Conservation (phyloP, 2,329 filamentous ascomycete species). For the Verruconis gallopava region DNA sequence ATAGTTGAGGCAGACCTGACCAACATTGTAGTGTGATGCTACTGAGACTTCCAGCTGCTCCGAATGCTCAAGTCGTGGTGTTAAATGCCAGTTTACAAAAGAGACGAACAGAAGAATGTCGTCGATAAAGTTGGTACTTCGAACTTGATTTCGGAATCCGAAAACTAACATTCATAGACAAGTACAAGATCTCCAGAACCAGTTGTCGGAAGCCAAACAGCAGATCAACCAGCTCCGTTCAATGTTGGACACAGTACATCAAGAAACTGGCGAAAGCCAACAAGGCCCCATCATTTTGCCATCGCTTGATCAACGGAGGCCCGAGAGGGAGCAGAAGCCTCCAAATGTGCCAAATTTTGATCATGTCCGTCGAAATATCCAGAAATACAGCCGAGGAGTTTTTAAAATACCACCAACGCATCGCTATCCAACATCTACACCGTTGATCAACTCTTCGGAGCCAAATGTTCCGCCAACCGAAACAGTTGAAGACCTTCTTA, state of each 20-base stretch:
- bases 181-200: slow-evolving; percentile 91
- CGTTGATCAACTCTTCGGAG: slow-evolving; percentile 31
- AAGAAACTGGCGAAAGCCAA: slow-evolving; percentile 16
- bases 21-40: slow-evolving; percentile 62
- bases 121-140: slow-evolving; percentile 64
- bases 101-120: slow-evolving; percentile 98
- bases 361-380: slow-evolving; percentile 58
- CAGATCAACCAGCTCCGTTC: slow-evolving; percentile 65
- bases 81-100: slow-evolving; percentile 98
- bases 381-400: slow-evolving; percentile 61
- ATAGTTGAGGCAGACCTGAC: not conserved
- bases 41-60: slow-evolving; percentile 94
- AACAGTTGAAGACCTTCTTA: slow-evolving; percentile 57
- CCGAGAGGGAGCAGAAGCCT: slow-evolving; percentile 26
- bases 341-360: slow-evolving; percentile 55
- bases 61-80: slow-evolving; percentile 90
- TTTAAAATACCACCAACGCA: slow-evolving; percentile 65
- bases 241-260: slow-evolving; percentile 41
- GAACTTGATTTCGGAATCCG: not conserved
- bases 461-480: slow-evolving; percentile 51
- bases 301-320: not conserved
- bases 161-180: slow-evolving; percentile 38
- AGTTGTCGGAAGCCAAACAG: slow-evolving; percentile 65
- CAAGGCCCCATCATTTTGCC: not conserved
- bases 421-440: slow-evolving; percentile 39